Base-by-base conservation (phyloP, 768 basidiomycete species). In the Leccinum subgranulosum region DNA sequence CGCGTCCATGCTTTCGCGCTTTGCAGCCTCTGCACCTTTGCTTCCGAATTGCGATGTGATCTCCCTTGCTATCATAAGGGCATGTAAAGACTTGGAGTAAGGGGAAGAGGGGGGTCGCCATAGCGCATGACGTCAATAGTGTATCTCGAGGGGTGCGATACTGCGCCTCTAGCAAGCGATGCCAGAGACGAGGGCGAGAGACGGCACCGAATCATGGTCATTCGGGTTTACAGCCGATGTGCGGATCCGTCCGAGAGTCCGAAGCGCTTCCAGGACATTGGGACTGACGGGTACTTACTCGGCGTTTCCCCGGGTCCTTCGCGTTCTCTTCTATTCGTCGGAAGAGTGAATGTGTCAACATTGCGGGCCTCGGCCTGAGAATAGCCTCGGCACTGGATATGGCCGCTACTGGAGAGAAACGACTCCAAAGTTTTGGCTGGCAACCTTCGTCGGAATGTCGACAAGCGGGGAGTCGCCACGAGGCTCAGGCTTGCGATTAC, bases 191-290 rank as follows among this genome's bases (percentile, higher is more conserved):
- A n/a, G 23, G 36, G 17, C 17, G 36, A 9, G 17, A 39, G 36
- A 36, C 36, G 7, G 34, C 15, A 36, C 14, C 34, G 34, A 39
- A 39, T 39, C 8, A 39, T 23, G 43, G 43, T 19, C 43, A 23
- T 29, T 17, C 46, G 46, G 23, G 25, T 15, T 21, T 47, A 4
- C 17, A 39, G 10, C 25, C 27, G 28, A 51, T 23, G 28, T 29
- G 54, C 19, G 54, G 50, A 54, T 54, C 53, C 4, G 8, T 19
- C 50, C 53, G 33, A 54, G 53, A 54, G 11, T 54, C 53, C 53
- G 53, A 54, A 51, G 53, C 31, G 31, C 25, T 17, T 39, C 49
- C 31, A 15, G 31, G 15, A 23, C 6, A 17, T 15, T 36, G 19
- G 4, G 12, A 29, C 21, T 12, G 12, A 11, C 9, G 45, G n/a